Evolutionary conservation across 768 basidiomycete species (phyloP), one percentile per base, ranked within the genome.

Genomic region (Lentinula sp.): DNA sequence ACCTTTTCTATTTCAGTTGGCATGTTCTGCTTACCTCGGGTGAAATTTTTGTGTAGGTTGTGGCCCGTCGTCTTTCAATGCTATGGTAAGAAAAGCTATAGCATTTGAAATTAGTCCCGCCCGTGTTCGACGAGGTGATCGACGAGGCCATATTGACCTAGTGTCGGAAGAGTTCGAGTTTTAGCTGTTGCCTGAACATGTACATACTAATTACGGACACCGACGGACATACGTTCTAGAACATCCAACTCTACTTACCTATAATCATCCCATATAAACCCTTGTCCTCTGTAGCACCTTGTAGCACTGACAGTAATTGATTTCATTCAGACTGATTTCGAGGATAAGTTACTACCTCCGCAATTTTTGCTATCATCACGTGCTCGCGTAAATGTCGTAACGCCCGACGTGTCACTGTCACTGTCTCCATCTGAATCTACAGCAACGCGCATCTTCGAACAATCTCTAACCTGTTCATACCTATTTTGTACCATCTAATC

Each of bases 141-240:
- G 77, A 70, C 78, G 82, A 40, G 84, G 87, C 16, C 78, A 75
- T 21, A 82, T 90, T 59, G 71, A 79, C 32, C 78, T 89, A 57
- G 77, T 87, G 34, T 84, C 84, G 2, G 88, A 90, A 67, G 86
- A 90, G 63, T 88, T 87, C 66, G 81, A 82, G 60, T 84, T 80
- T 65, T 89, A 70, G 8, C 8, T 48, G 15, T 21, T 45, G 43
- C 15, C 21, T n/a, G 4, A 21, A 48, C 9, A 21, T 18, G 16
- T 23, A 48, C 37, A 39, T 39, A 8, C 37, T 39, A 39, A 2
- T 1, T 39, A 39, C 28, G 28, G 28, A 13, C 42, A 43, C 16
- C 11, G 11, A 43, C 42, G 42, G 42, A 43, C 42, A 39, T 39
- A 39, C 28, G 2, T 23, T 39, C 37, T 39, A 39, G 37, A 39